Evolutionary conservation across 768 basidiomycete genomes (phyloP), one percentile per base, ranked within the genome.

Genomic region (Mycena albidolilacea): DNA sequence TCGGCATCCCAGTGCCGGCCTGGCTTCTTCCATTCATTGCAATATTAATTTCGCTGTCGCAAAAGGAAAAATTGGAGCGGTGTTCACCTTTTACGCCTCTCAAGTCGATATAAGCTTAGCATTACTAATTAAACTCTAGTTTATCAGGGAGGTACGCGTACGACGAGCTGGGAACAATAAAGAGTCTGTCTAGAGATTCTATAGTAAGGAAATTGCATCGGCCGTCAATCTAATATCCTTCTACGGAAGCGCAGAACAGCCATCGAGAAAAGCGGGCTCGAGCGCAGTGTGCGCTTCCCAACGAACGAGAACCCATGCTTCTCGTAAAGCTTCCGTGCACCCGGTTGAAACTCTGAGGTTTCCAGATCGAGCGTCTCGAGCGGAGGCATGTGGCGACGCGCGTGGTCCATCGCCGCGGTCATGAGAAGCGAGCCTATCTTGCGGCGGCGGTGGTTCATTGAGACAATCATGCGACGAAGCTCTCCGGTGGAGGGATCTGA

Each of bases 381-480:
- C 14, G 68, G 68, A 3, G 67, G 60, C 7, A 10, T 12, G 10
- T 54, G 23, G 23, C 8, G 52, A 5, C 52, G 52, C 14, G 52
- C 52, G 11, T 54, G 52, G 12, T 21, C 10, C n/a, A 54, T 8
- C 52, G 52, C n/a, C 11, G 52, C 52, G 52, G 23, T 11, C 3
- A 80, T 54, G n/a, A 80, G 65, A 14, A 71, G 69, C 12, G 72
- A 65, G 3, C 66, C 78, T 44, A 80, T 70, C 1, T 74, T 69
- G 9, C 73, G 71, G 3, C 77, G 74, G 39, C 70, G 73, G 64
- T 78, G 73, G 35, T 35, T 35, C 19, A 64, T 38, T 0, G 75
- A 76, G 1, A 78, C 78, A 15, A 72, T 75, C 77, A 80, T 73
- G 14, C 78, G 74, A 14, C 78, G 77, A 9, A 80, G 54, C 35